Evolutionary conservation across 1,284 basidiomycete genomes (phyloP).

Genomic region (Trametes pubescens): DNA sequence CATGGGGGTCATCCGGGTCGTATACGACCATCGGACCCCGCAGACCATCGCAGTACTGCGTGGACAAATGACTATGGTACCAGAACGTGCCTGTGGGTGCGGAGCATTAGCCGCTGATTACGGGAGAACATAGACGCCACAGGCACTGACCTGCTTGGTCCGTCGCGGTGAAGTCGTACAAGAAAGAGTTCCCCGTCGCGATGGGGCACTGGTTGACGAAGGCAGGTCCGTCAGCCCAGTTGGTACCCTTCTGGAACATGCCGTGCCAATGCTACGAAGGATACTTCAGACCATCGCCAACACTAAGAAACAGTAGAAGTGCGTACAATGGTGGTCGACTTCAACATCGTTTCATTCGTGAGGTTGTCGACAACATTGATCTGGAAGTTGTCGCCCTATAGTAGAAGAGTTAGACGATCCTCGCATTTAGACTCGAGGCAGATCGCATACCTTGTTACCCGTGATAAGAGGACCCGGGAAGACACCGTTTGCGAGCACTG

Average conservation of each 20-base stretch:
- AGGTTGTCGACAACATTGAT: constrained; percentile 49
- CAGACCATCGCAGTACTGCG: constrained; percentile 45
- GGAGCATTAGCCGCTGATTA: not conserved
- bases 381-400: constrained; percentile 42
- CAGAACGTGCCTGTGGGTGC: constrained; percentile 31
- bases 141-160: constrained; percentile 43
- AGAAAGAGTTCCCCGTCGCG: constrained; percentile 51
- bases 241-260: constrained; percentile 42
- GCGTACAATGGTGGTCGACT: constrained; percentile 47
- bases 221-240: constrained; percentile 38
- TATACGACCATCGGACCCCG: constrained; percentile 50
- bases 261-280: constrained; percentile 47
- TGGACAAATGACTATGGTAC: constrained; percentile 39
- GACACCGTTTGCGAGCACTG: constrained; percentile 34
- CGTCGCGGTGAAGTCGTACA: constrained; percentile 46
- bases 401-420: not conserved
- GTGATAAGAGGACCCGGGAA: constrained; percentile 40
- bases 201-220: constrained; percentile 60
- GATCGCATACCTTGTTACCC: constrained; percentile 34
- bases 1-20: constrained; percentile 51
- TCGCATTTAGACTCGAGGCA: too few species aligned
- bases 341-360: constrained; percentile 45
- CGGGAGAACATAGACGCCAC: not conserved
- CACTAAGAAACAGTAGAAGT: not conserved
- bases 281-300: not conserved